Percentiles rank a stretch among this genome's conserved stretches.
phyloP scores from a whole-genome alignment of 331 rosid genomes.

The Acacia pycnantha region DNA sequence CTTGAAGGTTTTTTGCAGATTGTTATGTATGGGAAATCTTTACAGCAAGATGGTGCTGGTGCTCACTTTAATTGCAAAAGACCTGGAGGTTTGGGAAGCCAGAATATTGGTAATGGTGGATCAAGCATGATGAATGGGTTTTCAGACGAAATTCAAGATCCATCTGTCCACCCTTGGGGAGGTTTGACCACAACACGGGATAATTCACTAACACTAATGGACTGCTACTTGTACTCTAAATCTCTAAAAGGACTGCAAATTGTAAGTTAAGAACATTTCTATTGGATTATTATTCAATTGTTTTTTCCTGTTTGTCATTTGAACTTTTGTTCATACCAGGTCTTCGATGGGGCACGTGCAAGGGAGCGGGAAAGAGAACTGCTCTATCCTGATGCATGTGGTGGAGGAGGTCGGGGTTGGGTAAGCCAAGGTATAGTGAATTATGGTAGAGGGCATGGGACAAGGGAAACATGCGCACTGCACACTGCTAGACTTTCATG shows the following conservation, averaged over 20 bases:
- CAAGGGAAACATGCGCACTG: constrained; percentile 92
- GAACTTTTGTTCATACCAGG: constrained; percentile 51
- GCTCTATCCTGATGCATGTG: constrained; percentile 97
- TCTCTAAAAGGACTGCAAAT: constrained; percentile 78
- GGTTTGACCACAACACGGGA: constrained; percentile 85
- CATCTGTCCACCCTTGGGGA: constrained; percentile 97
- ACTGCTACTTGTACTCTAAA: constrained; percentile 80
- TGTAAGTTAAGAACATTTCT: constrained; percentile 46
- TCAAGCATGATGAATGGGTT: constrained; percentile 41
- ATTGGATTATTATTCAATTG: background rate
- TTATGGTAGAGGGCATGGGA: constrained; percentile 90
- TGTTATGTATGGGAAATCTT: constrained; percentile 85
- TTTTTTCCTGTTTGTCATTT: constrained; percentile 27
- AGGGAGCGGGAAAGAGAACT: constrained; percentile 92
- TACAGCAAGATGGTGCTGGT: constrained; percentile 61
- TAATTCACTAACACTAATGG: constrained; percentile 78
- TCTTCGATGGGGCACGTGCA: constrained; percentile 90
- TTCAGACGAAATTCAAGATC: constrained; percentile 79
- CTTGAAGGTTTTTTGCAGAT: constrained; percentile 93
- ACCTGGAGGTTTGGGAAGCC: constrained; percentile 49
- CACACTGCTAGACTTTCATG: constrained; percentile 96
- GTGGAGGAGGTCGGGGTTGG: constrained; percentile 99
- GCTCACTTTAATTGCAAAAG: constrained; percentile 46
- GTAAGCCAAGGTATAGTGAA: constrained; percentile 82
- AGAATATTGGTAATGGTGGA: constrained; percentile 45